Base-by-base conservation (phyloP, 305 asterid genomes). In the Fraxinus sp. region DNA sequence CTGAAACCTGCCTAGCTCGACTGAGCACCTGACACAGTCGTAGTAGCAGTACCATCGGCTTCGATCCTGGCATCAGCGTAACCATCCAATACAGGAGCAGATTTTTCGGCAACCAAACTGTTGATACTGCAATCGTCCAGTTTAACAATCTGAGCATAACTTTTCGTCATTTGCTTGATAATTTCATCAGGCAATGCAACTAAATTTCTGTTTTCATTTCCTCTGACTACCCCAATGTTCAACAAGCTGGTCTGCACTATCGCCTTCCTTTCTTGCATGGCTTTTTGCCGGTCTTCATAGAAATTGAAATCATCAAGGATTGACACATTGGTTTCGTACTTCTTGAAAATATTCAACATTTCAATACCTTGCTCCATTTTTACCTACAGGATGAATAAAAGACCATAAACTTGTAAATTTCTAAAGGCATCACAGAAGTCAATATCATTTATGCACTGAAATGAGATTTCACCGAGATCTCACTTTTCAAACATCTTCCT, bases 321-420 rank as follows among this genome's bases (percentile, higher is more conserved):
- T n/a, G 80, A 77, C 41, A 55, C 28, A 26, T 77, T 70, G 14
- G 66, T 30, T 26, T 77, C 80, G n/a, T 46, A 28, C 62, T 77
- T 55, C 41, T 77, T 77, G 46, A 77, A 77, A 43, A 77, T 77
- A n/a, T 77, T 77, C 80, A 77, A 52, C 80, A 77, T 52, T 77
- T 46, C 80, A 20, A 77, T 52, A 20, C 80, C 80, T 46, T 24
- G 71, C 68, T 52, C 80, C 46, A 77, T n/a, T 49, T 77, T 77
- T 46, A 77, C 80, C 80, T 77, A 26, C 26, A 32, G 22, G 32
- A 32, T 7, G 43, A 71, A 32, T 71, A 32, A 13, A 28, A 32
- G 41, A 24, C 36, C 74, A 10, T 26, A 66, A 11, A 3, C 36
- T 1, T 2, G 9, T 71, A 71, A 16, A n/a, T 6, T 14, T 33